These are phyloP conservation scores for Elongisporangium prolatum DNA, from an alignment of 352 stramenopile genomes.

Conservation along the genomic window DNA sequence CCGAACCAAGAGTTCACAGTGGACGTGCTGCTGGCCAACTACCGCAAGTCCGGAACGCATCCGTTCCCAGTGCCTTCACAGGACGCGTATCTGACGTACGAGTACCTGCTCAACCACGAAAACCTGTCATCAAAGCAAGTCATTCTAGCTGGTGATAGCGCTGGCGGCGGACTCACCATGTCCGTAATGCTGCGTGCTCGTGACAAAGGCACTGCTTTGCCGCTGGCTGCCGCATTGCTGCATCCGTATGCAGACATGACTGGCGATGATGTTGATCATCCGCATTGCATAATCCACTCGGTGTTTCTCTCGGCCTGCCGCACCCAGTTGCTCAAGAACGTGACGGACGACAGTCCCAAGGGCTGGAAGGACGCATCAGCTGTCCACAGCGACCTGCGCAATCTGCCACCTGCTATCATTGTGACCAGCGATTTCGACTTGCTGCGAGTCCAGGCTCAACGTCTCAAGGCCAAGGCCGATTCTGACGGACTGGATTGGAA, in stretches of 20 bases:
- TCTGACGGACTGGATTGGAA: constrained; percentile 22
- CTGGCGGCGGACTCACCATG: constrained; percentile 10
- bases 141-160: constrained; percentile 12
- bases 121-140: constrained; percentile 7
- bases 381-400: constrained; percentile 30
- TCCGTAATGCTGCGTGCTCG: constrained; percentile 12
- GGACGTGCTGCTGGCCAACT: constrained; percentile 16
- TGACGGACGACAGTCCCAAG: not conserved
- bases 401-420: constrained; percentile 38
- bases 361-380: constrained; percentile 29
- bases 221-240: constrained; percentile 8
- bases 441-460: constrained; percentile 33
- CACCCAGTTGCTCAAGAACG: not conserved
- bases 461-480: constrained; percentile 26
- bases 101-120: constrained; percentile 11
- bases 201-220: constrained; percentile 3
- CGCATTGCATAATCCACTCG: not conserved
- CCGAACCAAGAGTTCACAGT: not conserved
- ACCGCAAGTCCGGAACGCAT: constrained; percentile 15
- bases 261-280: not conserved
- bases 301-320: not conserved
- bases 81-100: constrained; percentile 12
- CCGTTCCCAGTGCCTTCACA: constrained; percentile 11
- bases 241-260: constrained; percentile 19
- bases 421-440: constrained; percentile 43